phyloP scores from a whole-genome alignment of 352 stramenopile species.

The Globisporangium uncinulatum region DNA sequence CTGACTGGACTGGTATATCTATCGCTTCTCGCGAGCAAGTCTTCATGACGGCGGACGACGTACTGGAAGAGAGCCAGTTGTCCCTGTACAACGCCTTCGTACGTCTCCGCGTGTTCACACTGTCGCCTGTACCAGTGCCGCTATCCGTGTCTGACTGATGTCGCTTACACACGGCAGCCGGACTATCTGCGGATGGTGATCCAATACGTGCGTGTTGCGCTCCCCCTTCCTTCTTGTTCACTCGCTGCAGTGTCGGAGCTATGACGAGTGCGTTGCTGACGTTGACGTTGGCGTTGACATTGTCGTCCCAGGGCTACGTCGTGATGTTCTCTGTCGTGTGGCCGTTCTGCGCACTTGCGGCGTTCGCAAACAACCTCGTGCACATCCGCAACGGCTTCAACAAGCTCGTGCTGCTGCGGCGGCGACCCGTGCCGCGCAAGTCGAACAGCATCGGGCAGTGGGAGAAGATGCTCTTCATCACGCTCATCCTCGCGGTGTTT shows the following conservation, averaged over 20 bases:
- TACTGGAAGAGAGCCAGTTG: slow-evolving; percentile 78
- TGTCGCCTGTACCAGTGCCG: no score
- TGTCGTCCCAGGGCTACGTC: slow-evolving; percentile 56
- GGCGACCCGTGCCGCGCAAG: slow-evolving; percentile 69
- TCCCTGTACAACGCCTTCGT: slow-evolving; percentile 81
- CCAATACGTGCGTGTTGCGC: slow-evolving; percentile 57
- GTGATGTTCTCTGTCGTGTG: slow-evolving; percentile 88
- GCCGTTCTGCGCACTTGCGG: slow-evolving; percentile 78
- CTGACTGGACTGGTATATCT: background rate
- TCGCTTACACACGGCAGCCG: slow-evolving; percentile 22
- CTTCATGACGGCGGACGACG: slow-evolving; percentile 82
- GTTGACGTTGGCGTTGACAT: background rate
- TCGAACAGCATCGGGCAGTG: slow-evolving; percentile 83
- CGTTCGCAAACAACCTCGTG: slow-evolving; percentile 73
- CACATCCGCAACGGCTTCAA: slow-evolving; percentile 84
- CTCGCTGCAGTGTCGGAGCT: no score
- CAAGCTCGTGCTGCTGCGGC: slow-evolving; percentile 69
- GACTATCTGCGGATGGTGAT: slow-evolving; percentile 86
- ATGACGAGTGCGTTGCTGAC: background rate
- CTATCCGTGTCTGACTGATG: background rate
- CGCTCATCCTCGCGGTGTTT: slow-evolving; percentile 75
- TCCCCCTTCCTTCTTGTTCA: background rate
- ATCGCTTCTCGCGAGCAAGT: slow-evolving; percentile 17
- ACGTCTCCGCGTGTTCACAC: slow-evolving; percentile 12
- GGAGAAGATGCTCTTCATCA: slow-evolving; percentile 86